Evolutionary conservation across 768 basidiomycete species (phyloP), one percentile per base, ranked within the genome.

Genomic region (Kondoa malvinella): DNA sequence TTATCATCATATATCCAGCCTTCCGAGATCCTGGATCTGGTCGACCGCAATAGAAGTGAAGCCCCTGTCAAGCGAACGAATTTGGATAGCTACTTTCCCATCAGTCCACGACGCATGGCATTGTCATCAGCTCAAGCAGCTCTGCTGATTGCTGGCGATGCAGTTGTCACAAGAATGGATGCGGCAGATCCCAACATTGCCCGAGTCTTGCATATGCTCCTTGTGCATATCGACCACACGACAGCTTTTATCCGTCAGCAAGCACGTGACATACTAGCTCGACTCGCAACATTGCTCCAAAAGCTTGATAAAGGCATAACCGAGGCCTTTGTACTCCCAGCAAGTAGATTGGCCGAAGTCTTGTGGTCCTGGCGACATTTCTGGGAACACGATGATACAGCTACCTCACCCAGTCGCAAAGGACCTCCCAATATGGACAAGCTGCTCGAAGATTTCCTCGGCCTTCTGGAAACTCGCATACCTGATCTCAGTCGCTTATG

Each of bases 51-150:
- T 34, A 72, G 73, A 1, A 66, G 64, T 56, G 63, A 66, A 2
- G 71, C 87, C 85, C 77, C 79, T 27, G 78, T 75, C 66, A 40
- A 64, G 15, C 61, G 65, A 8, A 60, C 86, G 17, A 86, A 88
- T 72, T 82, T 92, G 25, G 87, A 87, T 71, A 82, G 84, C 12
- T 75, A 89, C n/a, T 50, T 91, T 88, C 75, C 83, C 82, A 77
- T 79, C 1, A 85, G 85, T 68, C 83, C 86, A 70, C 86, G 87
- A 14, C 80, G 85, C 21, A 70, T 71, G 2, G 79, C 94, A 63
- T 87, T 88, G 17, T 84, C 88, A 0, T 89, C 88, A 16, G 91
- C 94, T 74, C 88, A 88, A 74, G 90, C 92, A 0, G 83, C 91
- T 78, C 80, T 94, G 8, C 91, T 92, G 74, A 77, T 92, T 30